A percentile compares a stretch with the other conserved stretches of the same genome.
phyloP scores from a whole-genome alignment of 345 rosid genomes.

The Syzygium jambos region DNA sequence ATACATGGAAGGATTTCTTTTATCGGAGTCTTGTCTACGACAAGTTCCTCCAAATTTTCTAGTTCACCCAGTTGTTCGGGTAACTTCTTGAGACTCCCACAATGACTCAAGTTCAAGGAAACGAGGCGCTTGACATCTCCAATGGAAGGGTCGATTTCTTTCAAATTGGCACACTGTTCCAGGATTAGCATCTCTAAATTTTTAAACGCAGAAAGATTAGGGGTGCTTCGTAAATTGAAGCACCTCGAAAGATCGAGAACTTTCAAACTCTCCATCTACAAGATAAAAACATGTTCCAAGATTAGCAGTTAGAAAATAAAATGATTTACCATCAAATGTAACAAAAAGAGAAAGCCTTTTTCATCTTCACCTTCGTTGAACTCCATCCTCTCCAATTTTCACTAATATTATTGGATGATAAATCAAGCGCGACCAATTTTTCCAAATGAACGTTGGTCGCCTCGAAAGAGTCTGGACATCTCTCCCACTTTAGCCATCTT shows the following conservation, averaged over 20 bases:
- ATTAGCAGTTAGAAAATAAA: not conserved
- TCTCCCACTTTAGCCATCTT: not conserved
- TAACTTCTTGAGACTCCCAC: accelerated
- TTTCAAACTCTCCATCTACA: not conserved
- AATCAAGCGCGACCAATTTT: not conserved
- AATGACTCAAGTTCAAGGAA: accelerated
- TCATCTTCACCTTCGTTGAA: not conserved
- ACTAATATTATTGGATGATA: not conserved
- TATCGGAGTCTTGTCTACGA: accelerated
- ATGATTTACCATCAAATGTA: too few species aligned
- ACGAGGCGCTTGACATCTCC: not conserved
- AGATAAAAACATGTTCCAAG: not conserved
- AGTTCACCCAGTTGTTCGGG: not conserved
- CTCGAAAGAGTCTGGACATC: accelerated
- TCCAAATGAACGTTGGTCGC: not conserved
- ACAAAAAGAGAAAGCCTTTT: not conserved
- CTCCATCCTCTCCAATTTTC: not conserved
- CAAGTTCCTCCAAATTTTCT: not conserved
- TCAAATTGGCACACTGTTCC: not conserved
- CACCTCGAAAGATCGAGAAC: not conserved
- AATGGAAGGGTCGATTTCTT: not conserved
- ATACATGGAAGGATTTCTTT: not conserved
- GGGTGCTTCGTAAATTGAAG: not conserved
- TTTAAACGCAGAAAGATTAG: not conserved
- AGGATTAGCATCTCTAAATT: not conserved